A percentile compares a stretch with the other conserved stretches of the same genome.
Evolutionary conservation across 2,329 filamentous ascomycete species (phyloP).

Genomic region (Sporothrix mexicana): DNA sequence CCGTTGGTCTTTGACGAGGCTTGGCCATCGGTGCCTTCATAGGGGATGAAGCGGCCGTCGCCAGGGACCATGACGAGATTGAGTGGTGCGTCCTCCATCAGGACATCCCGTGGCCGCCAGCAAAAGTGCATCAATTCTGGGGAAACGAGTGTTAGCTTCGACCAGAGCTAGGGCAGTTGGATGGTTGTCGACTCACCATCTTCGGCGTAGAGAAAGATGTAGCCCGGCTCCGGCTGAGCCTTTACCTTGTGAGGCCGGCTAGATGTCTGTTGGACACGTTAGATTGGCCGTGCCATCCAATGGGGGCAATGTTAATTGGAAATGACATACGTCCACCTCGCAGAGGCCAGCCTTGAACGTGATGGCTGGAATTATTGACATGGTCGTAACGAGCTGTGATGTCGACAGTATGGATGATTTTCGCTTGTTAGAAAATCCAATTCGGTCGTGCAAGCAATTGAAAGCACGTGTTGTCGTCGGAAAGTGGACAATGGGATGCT

Average conservation of each 20-base stretch:
- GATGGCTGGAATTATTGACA: slow-evolving; percentile 86
- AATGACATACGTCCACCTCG: slow-evolving; percentile 73
- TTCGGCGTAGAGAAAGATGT: slow-evolving; percentile 90
- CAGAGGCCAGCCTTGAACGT: slow-evolving; percentile 96
- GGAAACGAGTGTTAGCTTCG: background rate
- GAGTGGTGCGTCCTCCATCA: slow-evolving; percentile 75
- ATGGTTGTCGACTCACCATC: slow-evolving; percentile 65
- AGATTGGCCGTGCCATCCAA: slow-evolving; percentile 28
- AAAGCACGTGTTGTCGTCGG: background rate
- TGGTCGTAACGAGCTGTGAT: slow-evolving; percentile 47
- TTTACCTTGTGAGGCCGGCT: slow-evolving; percentile 69
- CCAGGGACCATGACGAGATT: slow-evolving; percentile 93
- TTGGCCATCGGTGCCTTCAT: slow-evolving; percentile 66
- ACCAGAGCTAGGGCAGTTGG: background rate
- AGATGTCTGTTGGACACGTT: slow-evolving; percentile 27
- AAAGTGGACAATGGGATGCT: slow-evolving; percentile 4
- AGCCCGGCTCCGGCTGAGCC: slow-evolving; percentile 75
- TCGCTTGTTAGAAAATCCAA: background rate
- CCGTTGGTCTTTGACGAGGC: slow-evolving; percentile 75
- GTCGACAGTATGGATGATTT: background rate
- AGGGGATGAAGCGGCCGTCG: slow-evolving; percentile 86
- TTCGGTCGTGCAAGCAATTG: background rate
- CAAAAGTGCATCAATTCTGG: slow-evolving; percentile 91
- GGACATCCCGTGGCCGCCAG: slow-evolving; percentile 82
- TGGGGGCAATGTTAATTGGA: background rate